Percentiles rank a stretch among this genome's conserved stretches.
Conservation (phyloP, 1,284 basidiomycete genomes). For the Coniophora puteana region DNA sequence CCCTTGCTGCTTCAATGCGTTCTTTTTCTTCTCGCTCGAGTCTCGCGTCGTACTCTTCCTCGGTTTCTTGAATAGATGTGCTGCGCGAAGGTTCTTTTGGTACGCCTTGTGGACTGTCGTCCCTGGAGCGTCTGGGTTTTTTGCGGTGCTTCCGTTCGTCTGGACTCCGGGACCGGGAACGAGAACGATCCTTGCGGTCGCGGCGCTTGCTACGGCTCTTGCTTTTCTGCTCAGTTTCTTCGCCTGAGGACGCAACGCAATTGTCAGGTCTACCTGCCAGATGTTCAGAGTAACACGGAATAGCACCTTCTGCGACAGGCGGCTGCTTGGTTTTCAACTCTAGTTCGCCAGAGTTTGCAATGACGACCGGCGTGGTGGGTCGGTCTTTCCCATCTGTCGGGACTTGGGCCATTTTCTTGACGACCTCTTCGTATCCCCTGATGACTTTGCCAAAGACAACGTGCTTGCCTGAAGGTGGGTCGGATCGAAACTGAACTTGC, state of each 20-base stretch:
- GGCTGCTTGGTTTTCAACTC: conserved; percentile 47
- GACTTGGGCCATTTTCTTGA: conserved; percentile 50
- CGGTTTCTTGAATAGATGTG: conserved; percentile 35
- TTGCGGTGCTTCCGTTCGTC: conserved; percentile 24
- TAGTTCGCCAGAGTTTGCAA: conserved; percentile 83
- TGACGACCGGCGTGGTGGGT: conserved; percentile 68
- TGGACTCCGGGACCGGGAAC: conserved; percentile 26
- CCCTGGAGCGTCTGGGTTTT: conserved; percentile 22
- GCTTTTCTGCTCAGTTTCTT: conserved; percentile 17
- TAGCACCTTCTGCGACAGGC: conserved; percentile 16
- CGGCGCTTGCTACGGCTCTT: conserved; percentile 30
- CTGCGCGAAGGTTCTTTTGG: conserved; percentile 5
- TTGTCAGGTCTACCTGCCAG: background rate
- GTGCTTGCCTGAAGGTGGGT: conserved; percentile 56
- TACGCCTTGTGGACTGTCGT: conserved; percentile 14
- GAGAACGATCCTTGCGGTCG: too few species aligned
- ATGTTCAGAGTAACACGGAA: background rate
- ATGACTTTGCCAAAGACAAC: conserved; percentile 74
- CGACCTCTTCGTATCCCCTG: conserved; percentile 57
- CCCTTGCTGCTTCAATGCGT: conserved; percentile 44
- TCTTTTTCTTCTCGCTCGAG: conserved; percentile 70
- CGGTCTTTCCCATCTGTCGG: conserved; percentile 67
- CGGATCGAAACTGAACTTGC: conserved; percentile 7
- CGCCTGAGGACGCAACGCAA: conserved; percentile 1
- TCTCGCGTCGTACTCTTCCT: conserved; percentile 68